A percentile compares a stretch with the other conserved stretches of the same genome.
Conservation (phyloP, 2,329 filamentous ascomycete genomes). For the Trichoderma semiorbis region DNA sequence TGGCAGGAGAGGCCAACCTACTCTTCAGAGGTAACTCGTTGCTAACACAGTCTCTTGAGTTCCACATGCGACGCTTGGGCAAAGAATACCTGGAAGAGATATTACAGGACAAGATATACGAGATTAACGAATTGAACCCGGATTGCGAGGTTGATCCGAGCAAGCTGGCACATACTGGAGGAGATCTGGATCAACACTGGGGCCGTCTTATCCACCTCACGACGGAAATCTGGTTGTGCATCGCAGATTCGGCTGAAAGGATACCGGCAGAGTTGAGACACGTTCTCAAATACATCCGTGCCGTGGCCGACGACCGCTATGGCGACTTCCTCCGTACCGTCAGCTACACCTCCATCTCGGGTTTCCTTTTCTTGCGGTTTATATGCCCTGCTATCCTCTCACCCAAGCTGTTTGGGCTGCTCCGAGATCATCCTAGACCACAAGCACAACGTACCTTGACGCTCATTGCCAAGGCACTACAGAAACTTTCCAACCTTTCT, state of each 20-base stretch:
- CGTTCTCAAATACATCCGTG: constrained; percentile 85
- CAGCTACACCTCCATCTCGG: constrained; percentile 89
- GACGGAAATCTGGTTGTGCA: constrained; percentile 80
- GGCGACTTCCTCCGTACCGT: constrained; percentile 88
- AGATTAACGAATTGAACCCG: constrained; percentile 86
- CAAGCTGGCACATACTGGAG: constrained; percentile 53
- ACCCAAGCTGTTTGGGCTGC: constrained; percentile 84
- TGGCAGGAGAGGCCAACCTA: constrained; percentile 85
- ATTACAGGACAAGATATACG: constrained; percentile 76
- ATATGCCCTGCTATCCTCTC: constrained; percentile 96
- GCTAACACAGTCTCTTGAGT: constrained; percentile 87
- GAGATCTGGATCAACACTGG: constrained; percentile 84
- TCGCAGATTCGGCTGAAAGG: constrained; percentile 67
- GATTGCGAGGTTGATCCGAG: constrained; percentile 96
- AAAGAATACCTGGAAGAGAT: constrained; percentile 90
- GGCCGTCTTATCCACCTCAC: constrained; percentile 70
- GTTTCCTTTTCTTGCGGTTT: constrained; percentile 90
- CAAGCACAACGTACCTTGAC: constrained; percentile 85
- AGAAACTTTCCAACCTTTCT: constrained; percentile 86
- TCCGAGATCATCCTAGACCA: constrained; percentile 76
- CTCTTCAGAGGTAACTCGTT: constrained; percentile 94
- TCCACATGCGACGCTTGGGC: constrained; percentile 91
- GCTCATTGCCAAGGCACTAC: constrained; percentile 85
- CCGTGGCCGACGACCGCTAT: constrained; percentile 90
- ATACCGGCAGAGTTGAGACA: constrained; percentile 79